A percentile compares a stretch with the other conserved stretches of the same genome.
Evolutionary conservation across 257 asterid species (phyloP).

Genomic region (Eustoma russellianum): DNA sequence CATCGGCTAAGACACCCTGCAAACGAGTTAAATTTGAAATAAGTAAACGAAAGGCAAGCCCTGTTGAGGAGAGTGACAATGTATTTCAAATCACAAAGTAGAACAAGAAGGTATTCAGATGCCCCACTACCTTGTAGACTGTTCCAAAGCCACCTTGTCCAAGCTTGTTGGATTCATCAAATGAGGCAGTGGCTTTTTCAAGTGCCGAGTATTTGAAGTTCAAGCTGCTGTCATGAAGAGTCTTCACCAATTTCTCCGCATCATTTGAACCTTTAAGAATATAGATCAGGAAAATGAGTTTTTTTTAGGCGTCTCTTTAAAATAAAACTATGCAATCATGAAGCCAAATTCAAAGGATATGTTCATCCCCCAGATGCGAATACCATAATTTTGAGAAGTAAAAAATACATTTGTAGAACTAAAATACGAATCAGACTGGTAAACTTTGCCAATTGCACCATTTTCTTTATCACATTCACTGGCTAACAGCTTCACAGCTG

Average conservation of each 20-base stretch:
- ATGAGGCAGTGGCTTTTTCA: slow-evolving; percentile 11
- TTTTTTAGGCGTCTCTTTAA: not conserved
- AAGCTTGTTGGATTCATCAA: slow-evolving; percentile 17
- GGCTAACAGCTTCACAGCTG: not conserved
- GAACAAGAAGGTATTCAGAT: not conserved
- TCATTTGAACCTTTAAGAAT: slow-evolving; percentile 8
- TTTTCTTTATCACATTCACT: too few relatives aligned
- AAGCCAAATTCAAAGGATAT: too few relatives aligned
- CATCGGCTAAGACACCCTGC: slow-evolving; percentile 19
- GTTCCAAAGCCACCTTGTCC: slow-evolving; percentile 28
- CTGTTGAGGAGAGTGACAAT: too few relatives aligned
- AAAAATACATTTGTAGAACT: too few relatives aligned
- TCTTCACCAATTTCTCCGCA: slow-evolving; percentile 5
- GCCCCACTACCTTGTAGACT: slow-evolving; percentile 14
- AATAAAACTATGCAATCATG: too few relatives aligned
- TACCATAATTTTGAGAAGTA: too few relatives aligned
- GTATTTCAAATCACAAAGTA: not conserved
- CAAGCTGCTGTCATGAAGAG: slow-evolving; percentile 12
- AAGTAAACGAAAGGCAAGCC: not conserved
- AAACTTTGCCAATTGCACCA: too few relatives aligned
- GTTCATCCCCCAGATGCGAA: too few relatives aligned
- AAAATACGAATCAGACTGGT: too few relatives aligned
- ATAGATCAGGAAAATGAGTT: not conserved
- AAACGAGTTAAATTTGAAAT: not conserved
- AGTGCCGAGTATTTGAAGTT: slow-evolving; percentile 21